phyloP scores from a whole-genome alignment of 2,329 filamentous ascomycete genomes.

The Colletotrichum eleusines region DNA sequence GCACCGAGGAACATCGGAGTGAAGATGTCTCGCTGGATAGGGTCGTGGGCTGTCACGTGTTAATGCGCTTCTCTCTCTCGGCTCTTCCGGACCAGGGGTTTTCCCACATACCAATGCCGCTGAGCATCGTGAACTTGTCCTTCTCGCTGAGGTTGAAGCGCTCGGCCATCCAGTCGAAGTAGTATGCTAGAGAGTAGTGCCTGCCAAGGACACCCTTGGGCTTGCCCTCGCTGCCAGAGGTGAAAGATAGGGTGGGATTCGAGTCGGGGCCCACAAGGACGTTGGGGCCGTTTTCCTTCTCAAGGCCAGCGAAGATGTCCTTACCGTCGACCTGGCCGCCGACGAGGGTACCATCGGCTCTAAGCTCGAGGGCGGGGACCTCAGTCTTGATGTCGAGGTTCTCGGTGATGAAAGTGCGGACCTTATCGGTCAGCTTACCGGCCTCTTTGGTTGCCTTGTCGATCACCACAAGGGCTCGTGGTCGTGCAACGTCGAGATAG shows the following conservation, averaged over 20 bases:
- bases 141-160: slow-evolving; percentile 77
- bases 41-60: slow-evolving; percentile 70
- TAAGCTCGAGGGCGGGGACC: slow-evolving; percentile 79
- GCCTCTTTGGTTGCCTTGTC: slow-evolving; percentile 77
- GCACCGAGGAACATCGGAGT: slow-evolving; percentile 84
- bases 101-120: slow-evolving; percentile 66
- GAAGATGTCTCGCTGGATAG: slow-evolving; percentile 82
- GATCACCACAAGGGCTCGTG: slow-evolving; percentile 79
- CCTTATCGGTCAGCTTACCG: slow-evolving; percentile 63
- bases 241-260: slow-evolving; percentile 80
- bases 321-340: slow-evolving; percentile 75
- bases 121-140: slow-evolving; percentile 83
- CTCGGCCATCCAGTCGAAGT: slow-evolving; percentile 94
- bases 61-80: slow-evolving; percentile 2
- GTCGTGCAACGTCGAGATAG: slow-evolving; percentile 83
- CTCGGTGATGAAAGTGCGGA: slow-evolving; percentile 76
- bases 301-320: slow-evolving; percentile 72
- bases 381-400: slow-evolving; percentile 79
- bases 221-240: slow-evolving; percentile 72
- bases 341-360: slow-evolving; percentile 76
- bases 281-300: slow-evolving; percentile 68
- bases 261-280: slow-evolving; percentile 90
- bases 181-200: slow-evolving; percentile 87
- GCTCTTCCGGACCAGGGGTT: background rate
- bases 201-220: slow-evolving; percentile 74